Conservation (phyloP, 2,329 filamentous ascomycete species). For the Xylaria multiplex region DNA sequence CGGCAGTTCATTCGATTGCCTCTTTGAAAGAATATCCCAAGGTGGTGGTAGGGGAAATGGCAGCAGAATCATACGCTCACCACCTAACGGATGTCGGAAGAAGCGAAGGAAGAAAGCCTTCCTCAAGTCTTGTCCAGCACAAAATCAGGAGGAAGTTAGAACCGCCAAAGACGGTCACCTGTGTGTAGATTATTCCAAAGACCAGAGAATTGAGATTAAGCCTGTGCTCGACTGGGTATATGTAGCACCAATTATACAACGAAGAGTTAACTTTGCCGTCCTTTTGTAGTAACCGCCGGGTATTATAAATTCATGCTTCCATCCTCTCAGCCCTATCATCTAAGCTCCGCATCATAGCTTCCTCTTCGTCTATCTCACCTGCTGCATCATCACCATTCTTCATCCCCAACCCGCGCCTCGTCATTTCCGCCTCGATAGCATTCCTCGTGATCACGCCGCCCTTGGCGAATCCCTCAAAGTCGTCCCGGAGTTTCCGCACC, state of each 20-base stretch:
- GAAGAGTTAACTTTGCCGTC: background rate
- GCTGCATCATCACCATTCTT: constrained; percentile 45
- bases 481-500: constrained; percentile 67
- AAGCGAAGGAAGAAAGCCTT: background rate
- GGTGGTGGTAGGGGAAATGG: background rate
- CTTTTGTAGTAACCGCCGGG: background rate
- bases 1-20: background rate
- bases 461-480: constrained; percentile 59
- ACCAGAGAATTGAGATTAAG: background rate
- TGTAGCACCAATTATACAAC: background rate
- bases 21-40: background rate
- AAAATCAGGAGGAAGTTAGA: background rate
- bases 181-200: background rate
- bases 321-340: constrained; percentile 50
- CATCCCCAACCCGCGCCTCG: constrained; percentile 57
- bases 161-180: background rate
- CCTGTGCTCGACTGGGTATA: constrained; percentile 3
- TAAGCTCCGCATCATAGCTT: constrained; percentile 56
- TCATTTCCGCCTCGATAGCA: constrained; percentile 69
- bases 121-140: background rate
- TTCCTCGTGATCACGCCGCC: constrained; percentile 67
- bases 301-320: constrained; percentile 35
- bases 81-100: background rate
- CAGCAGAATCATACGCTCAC: background rate
- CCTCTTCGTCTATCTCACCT: constrained; percentile 53